A percentile compares a stretch with the other conserved stretches of the same genome.
phyloP scores from a whole-genome alignment of 2,329 filamentous ascomycete species.

The Pleurostoma richardsiae region DNA sequence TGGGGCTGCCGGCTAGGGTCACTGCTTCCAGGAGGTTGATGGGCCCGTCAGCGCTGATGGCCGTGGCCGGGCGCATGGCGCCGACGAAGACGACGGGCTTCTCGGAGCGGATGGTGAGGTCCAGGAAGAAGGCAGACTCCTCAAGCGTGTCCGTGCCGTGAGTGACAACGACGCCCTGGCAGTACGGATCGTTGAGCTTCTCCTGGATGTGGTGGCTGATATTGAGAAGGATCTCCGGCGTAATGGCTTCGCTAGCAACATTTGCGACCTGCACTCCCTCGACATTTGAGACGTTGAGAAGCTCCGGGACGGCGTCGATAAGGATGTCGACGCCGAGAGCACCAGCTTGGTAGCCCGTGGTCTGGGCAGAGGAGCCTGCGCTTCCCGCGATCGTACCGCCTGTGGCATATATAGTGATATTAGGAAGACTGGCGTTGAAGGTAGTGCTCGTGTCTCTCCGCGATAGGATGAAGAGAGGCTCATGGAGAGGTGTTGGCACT shows the following conservation, averaged over 20 bases:
- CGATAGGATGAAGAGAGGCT: slow-evolving; percentile 2
- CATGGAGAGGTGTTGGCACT: background rate
- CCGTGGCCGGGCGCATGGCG: slow-evolving; percentile 59
- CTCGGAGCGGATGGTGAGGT: slow-evolving; percentile 48
- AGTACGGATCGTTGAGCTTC: slow-evolving; percentile 36
- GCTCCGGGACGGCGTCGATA: slow-evolving; percentile 48
- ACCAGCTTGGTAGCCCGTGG: slow-evolving; percentile 34
- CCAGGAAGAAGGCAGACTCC: slow-evolving; percentile 59
- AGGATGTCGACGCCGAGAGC: slow-evolving; percentile 43
- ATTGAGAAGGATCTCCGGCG: slow-evolving; percentile 39
- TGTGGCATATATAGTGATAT: slow-evolving; percentile 52
- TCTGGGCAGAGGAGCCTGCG: slow-evolving; percentile 39
- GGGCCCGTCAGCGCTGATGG: slow-evolving; percentile 57
- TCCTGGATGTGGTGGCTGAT: slow-evolving; percentile 41
- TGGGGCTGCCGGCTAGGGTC: slow-evolving; percentile 42
- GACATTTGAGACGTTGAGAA: slow-evolving; percentile 49
- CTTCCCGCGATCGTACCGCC: slow-evolving; percentile 56
- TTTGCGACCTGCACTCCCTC: slow-evolving; percentile 46
- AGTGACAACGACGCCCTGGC: slow-evolving; percentile 51
- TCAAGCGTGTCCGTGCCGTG: slow-evolving; percentile 64
- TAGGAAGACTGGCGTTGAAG: slow-evolving; percentile 32
- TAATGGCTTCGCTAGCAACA: slow-evolving; percentile 42
- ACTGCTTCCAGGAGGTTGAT: slow-evolving; percentile 58
- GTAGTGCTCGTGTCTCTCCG: background rate
- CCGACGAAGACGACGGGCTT: slow-evolving; percentile 58